A percentile compares a stretch with the other conserved stretches of the same genome.
These are phyloP conservation scores for Graphilbum sp. DNA, from an alignment of 2,329 filamentous ascomycete genomes.

Conservation along the genomic window DNA sequence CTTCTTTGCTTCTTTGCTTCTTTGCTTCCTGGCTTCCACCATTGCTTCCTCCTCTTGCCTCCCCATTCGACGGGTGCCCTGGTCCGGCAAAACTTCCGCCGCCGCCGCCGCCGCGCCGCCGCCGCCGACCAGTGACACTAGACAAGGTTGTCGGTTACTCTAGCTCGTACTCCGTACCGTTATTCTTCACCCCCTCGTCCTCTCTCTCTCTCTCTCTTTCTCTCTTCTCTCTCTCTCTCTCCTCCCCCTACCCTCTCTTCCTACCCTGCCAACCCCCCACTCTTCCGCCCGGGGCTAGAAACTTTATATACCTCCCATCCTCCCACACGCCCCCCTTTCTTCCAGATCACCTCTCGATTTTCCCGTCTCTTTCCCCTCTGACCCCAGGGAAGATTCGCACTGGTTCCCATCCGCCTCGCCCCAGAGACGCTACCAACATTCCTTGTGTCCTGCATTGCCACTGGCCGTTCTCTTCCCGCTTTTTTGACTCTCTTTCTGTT, in stretches of 20 bases:
- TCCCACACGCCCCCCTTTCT: not conserved
- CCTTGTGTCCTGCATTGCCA: too few relatives aligned
- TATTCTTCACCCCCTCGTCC: too few relatives aligned
- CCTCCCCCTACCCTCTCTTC: not conserved
- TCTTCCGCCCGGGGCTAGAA: not conserved
- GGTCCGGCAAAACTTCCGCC: not conserved
- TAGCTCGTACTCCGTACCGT: not conserved
- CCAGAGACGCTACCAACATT: too few relatives aligned
- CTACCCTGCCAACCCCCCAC: not conserved
- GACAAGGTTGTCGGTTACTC: not conserved
- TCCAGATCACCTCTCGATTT: not conserved
- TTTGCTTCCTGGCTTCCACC: too few relatives aligned
- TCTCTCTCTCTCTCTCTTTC: too few relatives aligned
- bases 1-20: not conserved
- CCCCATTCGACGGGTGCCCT: not conserved
- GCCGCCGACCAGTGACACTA: not conserved
- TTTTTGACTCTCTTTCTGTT: too few relatives aligned
- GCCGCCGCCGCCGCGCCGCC: not conserved
- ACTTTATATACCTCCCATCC: not conserved
- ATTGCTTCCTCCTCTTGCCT: not conserved
- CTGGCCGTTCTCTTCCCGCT: too few relatives aligned
- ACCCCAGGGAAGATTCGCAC: too few relatives aligned
- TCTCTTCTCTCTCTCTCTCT: too few relatives aligned
- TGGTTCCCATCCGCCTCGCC: too few relatives aligned
- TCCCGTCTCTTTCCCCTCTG: not conserved